Conservation (phyloP, 2,329 filamentous ascomycete genomes). For the Xylariaceae sp. region DNA sequence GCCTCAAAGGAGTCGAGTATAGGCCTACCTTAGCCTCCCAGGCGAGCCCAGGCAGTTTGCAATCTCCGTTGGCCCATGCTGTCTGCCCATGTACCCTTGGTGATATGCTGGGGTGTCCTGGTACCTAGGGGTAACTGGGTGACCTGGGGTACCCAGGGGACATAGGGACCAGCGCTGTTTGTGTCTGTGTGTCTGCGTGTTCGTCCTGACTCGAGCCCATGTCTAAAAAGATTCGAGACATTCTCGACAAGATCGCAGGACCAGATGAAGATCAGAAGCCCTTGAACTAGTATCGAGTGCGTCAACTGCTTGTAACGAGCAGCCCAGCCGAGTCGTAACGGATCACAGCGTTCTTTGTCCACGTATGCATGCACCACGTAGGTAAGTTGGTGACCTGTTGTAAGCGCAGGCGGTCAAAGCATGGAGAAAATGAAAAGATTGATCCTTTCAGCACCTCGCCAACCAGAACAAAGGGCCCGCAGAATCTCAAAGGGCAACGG, state of each 20-base stretch:
- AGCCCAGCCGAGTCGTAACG: too few species aligned
- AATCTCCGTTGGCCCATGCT: conserved; percentile 27
- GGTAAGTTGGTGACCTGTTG: background rate
- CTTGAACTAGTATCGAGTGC: too few species aligned
- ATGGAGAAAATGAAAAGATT: too few species aligned
- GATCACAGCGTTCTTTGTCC: conserved; percentile 17
- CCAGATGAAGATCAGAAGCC: too few species aligned
- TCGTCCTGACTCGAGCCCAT: background rate
- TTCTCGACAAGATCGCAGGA: background rate
- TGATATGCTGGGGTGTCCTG: background rate
- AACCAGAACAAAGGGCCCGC: conserved; percentile 9
- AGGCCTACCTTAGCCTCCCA: too few species aligned
- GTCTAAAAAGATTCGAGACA: too few species aligned
- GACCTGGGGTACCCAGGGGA: background rate
- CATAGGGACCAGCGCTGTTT: background rate
- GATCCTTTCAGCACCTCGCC: too few species aligned
- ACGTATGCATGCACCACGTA: conserved; percentile 24
- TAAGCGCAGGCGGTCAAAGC: too few species aligned
- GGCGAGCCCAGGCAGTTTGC: conserved; percentile 14
- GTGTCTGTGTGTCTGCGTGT: background rate
- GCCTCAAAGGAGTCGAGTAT: conserved; percentile 2
- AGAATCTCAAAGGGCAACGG: conserved; percentile 22
- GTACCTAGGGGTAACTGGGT: conserved; percentile 6
- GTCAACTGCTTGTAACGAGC: too few species aligned
- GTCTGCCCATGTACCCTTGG: background rate